Evolutionary conservation across 352 stramenopile species (phyloP).

Genomic region (Saprolegnia parasitica): DNA sequence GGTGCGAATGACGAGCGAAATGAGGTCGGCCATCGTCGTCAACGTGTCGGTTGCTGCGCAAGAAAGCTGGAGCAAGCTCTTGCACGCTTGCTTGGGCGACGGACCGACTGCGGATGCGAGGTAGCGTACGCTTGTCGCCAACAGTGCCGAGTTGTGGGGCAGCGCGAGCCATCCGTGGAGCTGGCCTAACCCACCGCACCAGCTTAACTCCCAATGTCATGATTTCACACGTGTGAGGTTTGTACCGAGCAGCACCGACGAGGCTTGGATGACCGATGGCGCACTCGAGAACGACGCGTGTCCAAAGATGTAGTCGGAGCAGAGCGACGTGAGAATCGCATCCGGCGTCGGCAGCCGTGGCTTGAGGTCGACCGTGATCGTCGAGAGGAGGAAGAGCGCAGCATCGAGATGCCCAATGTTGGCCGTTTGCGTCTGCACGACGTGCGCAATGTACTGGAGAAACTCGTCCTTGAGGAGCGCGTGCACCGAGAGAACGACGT

Average conservation of each 20-base stretch:
- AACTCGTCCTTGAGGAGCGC: constrained; percentile 22
- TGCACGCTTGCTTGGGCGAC: not conserved
- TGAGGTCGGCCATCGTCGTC: not conserved
- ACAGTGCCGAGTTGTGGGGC: constrained; percentile 5
- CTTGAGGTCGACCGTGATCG: constrained; percentile 16
- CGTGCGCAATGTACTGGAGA: not conserved
- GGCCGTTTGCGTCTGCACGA: not conserved
- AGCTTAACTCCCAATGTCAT: not conserved
- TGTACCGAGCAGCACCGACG: constrained; percentile 20
- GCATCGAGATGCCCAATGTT: constrained; percentile 4
- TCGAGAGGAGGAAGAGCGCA: constrained; percentile 21
- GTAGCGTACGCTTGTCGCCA: constrained; percentile 15
- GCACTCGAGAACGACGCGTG: constrained; percentile 2
- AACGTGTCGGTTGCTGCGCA: not conserved
- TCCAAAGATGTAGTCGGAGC: constrained; percentile 8
- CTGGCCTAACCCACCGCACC: not conserved
- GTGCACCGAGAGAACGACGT: constrained; percentile 21
- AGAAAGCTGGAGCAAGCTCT: constrained; percentile 8
- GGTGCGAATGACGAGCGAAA: not conserved
- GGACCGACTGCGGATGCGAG: not conserved
- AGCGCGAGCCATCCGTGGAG: not conserved
- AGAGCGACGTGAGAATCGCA: constrained; percentile 5
- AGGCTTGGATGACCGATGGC: not conserved
- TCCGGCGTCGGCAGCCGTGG: not conserved
- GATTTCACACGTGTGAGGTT: not conserved